These are phyloP conservation scores for Casuarina equisetifolia DNA, from an alignment of 306 rosid genomes.

Conservation along the genomic window DNA sequence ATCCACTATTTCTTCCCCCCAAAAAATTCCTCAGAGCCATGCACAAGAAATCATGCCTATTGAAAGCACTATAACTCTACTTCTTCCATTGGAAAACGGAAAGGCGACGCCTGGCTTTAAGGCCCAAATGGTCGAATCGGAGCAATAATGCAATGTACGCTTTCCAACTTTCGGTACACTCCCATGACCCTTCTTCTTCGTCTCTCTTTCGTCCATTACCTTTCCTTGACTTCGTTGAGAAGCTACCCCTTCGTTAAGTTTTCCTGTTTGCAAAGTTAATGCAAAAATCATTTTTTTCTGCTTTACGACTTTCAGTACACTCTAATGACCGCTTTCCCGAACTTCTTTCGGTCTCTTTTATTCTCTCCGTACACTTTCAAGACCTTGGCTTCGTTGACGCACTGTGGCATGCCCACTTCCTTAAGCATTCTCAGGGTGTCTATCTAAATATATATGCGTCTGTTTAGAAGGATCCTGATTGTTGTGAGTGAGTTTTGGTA, in stretches of 20 bases:
- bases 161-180: too few relatives aligned
- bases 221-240: too few relatives aligned
- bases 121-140: conserved; percentile 1
- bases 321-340: too few relatives aligned
- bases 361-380: not conserved
- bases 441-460: not conserved
- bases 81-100: not conserved
- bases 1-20: too few relatives aligned
- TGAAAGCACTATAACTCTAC: too few relatives aligned
- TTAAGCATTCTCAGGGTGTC: not conserved
- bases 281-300: not conserved
- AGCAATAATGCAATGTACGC: too few relatives aligned
- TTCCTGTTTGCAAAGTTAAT: not conserved
- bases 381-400: conserved; percentile 12
- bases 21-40: too few relatives aligned
- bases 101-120: not conserved
- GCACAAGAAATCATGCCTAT: too few relatives aligned
- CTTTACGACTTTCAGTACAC: too few relatives aligned
- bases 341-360: too few relatives aligned
- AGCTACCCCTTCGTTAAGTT: not conserved
- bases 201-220: too few relatives aligned
- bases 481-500: not conserved
- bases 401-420: not conserved
- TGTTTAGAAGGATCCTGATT: not conserved
- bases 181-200: too few relatives aligned